phyloP scores from a whole-genome alignment of 2,329 filamentous ascomycete species.

The Arthrobotrys conoides region DNA sequence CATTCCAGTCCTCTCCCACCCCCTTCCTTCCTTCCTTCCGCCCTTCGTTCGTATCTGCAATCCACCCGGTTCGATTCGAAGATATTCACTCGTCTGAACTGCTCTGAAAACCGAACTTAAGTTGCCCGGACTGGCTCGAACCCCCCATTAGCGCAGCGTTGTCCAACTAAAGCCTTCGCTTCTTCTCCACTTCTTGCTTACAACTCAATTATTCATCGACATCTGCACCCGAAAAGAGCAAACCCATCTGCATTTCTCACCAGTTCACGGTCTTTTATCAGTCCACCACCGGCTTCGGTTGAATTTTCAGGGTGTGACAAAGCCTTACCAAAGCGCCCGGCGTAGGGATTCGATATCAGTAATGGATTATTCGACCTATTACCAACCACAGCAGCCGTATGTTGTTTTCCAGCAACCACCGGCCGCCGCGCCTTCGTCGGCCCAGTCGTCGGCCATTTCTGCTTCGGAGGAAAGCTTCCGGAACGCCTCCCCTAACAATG shows the following conservation, averaged over 20 bases:
- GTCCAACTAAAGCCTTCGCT: constrained; percentile 52
- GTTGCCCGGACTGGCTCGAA: constrained; percentile 1
- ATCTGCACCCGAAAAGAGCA: constrained; percentile 59
- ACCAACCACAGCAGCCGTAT: constrained; percentile 55
- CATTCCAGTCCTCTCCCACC: not conserved
- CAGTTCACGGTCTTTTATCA: constrained; percentile 27
- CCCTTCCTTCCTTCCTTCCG: not conserved
- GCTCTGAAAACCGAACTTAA: not conserved
- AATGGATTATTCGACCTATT: constrained; percentile 61
- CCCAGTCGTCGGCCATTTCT: constrained; percentile 33
- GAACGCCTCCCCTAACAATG: constrained; percentile 54
- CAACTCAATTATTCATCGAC: constrained; percentile 61
- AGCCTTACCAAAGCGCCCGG: constrained; percentile 47
- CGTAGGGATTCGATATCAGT: constrained; percentile 41
- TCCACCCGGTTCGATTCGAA: constrained; percentile 5
- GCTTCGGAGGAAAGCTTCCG: constrained; percentile 57
- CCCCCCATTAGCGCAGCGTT: constrained; percentile 51
- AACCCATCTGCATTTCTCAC: constrained; percentile 46
- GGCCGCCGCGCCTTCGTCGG: constrained; percentile 33
- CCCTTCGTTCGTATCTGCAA: constrained; percentile 24
- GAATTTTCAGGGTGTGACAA: constrained; percentile 46
- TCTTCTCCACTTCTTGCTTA: constrained; percentile 61
- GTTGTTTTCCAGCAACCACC: constrained; percentile 53
- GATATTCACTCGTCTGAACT: not conserved
- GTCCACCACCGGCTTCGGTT: constrained; percentile 44